phyloP scores from a whole-genome alignment of 2,329 filamentous ascomycete genomes.

The Aulographum hederae region DNA sequence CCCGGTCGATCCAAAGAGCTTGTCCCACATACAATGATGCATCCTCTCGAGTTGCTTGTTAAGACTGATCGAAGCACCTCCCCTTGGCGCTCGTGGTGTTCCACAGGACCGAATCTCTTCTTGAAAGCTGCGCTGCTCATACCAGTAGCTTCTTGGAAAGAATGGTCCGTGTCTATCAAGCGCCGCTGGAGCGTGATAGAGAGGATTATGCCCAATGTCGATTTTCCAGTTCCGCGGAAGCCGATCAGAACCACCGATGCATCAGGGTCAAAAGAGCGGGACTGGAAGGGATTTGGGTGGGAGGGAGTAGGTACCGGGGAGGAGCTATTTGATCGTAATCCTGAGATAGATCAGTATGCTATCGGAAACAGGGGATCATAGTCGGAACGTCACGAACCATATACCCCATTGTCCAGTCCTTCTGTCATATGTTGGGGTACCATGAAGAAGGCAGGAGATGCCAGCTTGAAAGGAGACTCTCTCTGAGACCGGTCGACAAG shows the following conservation, averaged over 20 bases:
- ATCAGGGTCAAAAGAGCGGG: slow-evolving; percentile 35
- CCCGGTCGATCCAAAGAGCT: slow-evolving; percentile 48
- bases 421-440: too few species aligned
- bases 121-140: slow-evolving; percentile 45
- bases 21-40: slow-evolving; percentile 53
- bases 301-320: too few species aligned
- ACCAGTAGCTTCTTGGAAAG: slow-evolving; percentile 47
- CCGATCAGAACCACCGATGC: slow-evolving; percentile 58
- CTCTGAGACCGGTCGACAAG: too few species aligned
- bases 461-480: neutral
- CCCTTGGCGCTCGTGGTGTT: slow-evolving; percentile 46
- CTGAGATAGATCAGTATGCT: too few species aligned
- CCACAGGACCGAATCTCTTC: slow-evolving; percentile 38
- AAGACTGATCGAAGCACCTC: slow-evolving; percentile 43
- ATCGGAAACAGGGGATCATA: too few species aligned
- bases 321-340: too few species aligned
- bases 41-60: slow-evolving; percentile 36
- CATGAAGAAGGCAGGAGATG: neutral
- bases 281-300: too few species aligned
- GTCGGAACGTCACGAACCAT: too few species aligned
- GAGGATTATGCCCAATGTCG: slow-evolving; percentile 57
- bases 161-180: slow-evolving; percentile 49
- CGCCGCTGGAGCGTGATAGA: slow-evolving; percentile 51
- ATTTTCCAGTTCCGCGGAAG: slow-evolving; percentile 57
- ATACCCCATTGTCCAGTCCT: too few species aligned